Conservation (phyloP, 108 stramenopile species). For the Discostella stelligeroides region DNA sequence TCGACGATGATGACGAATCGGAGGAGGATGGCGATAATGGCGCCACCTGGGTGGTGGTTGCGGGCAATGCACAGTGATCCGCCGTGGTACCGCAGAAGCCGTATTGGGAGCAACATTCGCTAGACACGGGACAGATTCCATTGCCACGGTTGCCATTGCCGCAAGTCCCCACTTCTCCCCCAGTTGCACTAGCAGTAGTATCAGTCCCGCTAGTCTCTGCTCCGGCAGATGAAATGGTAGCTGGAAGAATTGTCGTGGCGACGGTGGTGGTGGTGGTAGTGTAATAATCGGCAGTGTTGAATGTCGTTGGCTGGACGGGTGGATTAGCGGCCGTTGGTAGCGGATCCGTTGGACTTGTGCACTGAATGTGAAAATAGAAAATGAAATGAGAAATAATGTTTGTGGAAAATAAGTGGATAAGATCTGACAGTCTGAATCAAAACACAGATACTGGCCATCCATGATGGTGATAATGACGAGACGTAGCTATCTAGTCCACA, state of each 20-base stretch:
- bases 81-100: slow-evolving; percentile 33
- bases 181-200: background rate
- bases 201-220: background rate
- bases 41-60: background rate
- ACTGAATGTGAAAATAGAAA: background rate
- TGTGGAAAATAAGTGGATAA: no score
- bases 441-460: no score
- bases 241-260: background rate
- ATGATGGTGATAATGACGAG: no score
- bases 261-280: background rate
- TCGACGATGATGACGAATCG: background rate
- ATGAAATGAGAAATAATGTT: background rate
- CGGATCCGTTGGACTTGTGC: background rate
- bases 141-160: slow-evolving; percentile 14
- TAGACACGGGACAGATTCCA: slow-evolving; percentile 13
- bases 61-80: slow-evolving; percentile 18
- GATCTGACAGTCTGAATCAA: no score
- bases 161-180: background rate
- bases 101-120: slow-evolving; percentile 32
- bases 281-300: background rate
- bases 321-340: background rate
- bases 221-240: background rate
- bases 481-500: no score
- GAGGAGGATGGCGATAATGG: no score
- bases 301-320: background rate